Base-by-base conservation (phyloP, 306 rosid species). In the Mimosa pudica region DNA sequence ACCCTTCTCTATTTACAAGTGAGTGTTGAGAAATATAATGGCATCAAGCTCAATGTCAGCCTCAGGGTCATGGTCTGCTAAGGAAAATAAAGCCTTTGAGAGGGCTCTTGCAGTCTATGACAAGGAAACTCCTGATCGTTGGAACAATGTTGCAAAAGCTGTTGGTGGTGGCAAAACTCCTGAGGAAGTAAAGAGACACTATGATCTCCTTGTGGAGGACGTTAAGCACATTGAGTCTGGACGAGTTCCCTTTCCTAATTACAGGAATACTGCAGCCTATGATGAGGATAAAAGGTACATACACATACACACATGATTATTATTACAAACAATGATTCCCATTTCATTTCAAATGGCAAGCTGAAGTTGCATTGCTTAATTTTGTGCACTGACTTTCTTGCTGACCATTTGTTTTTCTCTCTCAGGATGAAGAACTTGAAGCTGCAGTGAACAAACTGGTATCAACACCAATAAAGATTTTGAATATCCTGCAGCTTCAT, bases 1-100 rank as follows among this genome's bases (percentile, higher is more conserved):
- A 66, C 65, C 35, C 1, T 58, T 58, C 65, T 58, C 42, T 51
- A 5, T 32, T 2, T 32, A 62, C 68, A 32, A 62, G 44, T 62
- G 7, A 32, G 42, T 62, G 68, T 62, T 62, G 5, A 62, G 68
- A 62, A 86, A 92, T 38, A 38, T 38, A 38, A 38, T 91, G 97
- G 91, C 97, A 57, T 90, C 97, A 4, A 87, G 89, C 48, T 91
- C 97, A 79, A 90, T 92, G 85, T 87, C 98, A 63, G 85, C 95
- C 8, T 91, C 94, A 8, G 85, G 85, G 4, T 89, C 93, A 20
- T 95, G 99, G 99, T 86, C 96, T 64, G 91, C 89, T 8, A 91
- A 91, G 90, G 97, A 95, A 41, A 93, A 93, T 73, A 95, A 95
- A 67, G 96, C 97, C 79, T 95, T 95, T 71, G 99, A 95, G 76